Conservation (phyloP, 176 grass and related monocot genomes). For the Raddia guianensis region DNA sequence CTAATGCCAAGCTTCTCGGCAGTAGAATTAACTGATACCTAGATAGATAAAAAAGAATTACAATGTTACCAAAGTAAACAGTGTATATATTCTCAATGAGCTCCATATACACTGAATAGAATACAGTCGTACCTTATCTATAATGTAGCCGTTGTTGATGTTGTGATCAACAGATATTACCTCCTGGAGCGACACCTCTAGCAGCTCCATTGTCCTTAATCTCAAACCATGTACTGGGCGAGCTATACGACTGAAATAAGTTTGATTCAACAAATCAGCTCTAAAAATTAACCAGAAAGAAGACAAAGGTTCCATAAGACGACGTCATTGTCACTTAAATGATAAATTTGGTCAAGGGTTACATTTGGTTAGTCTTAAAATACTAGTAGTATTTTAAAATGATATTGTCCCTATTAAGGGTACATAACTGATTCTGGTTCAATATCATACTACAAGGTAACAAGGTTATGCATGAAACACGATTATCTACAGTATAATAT, state of each 20-base stretch:
- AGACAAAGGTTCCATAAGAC: no score
- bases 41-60: background rate
- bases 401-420: background rate
- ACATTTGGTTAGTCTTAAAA: background rate
- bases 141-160: background rate
- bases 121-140: background rate
- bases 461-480: no score
- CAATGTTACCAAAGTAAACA: background rate
- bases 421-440: background rate
- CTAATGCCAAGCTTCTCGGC: conserved; percentile 24
- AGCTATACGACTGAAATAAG: conserved; percentile 15
- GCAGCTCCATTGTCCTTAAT: background rate
- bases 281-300: background rate
- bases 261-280: background rate
- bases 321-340: no score
- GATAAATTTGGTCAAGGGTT: background rate
- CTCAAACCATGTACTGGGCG: background rate
- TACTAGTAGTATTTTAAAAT: background rate
- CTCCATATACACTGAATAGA: no score
- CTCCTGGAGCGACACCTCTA: conserved; percentile 16
- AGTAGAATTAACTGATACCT: background rate
- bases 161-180: background rate
- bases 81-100: background rate
- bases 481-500: no score
- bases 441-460: background rate